These are phyloP conservation scores for Stenocarpella maydis DNA, from an alignment of 2,329 filamentous ascomycete species.

Conservation along the genomic window DNA sequence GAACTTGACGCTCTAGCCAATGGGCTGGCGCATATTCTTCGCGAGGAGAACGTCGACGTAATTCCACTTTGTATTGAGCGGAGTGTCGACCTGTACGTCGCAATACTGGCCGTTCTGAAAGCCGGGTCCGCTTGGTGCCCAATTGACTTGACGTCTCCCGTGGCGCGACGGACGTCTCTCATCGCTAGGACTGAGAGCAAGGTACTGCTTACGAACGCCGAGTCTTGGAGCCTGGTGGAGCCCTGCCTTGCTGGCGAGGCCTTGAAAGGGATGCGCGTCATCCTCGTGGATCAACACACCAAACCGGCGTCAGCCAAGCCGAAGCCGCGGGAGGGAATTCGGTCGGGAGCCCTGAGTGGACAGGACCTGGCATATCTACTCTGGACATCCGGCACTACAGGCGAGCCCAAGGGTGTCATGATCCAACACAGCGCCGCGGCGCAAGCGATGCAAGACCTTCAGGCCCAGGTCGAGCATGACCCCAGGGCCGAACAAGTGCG, in stretches of 20 bases:
- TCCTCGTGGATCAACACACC: constrained; percentile 43
- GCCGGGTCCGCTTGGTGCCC: constrained; percentile 52
- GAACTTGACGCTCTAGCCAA: constrained; percentile 47
- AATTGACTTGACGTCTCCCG: constrained; percentile 49
- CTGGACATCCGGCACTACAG: constrained; percentile 47
- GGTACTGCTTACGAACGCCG: constrained; percentile 42
- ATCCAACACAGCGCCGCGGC: constrained; percentile 46
- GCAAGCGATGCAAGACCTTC: constrained; percentile 46
- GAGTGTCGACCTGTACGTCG: constrained; percentile 47
- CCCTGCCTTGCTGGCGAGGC: constrained; percentile 40
- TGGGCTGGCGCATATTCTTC: constrained; percentile 43
- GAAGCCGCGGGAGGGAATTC: constrained; percentile 26
- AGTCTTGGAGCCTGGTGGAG: constrained; percentile 37
- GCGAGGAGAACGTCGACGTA: constrained; percentile 39
- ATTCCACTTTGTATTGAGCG: constrained; percentile 51
- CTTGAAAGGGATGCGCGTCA: constrained; percentile 40
- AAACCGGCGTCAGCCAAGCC: constrained; percentile 7
- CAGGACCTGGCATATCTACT: constrained; percentile 44
- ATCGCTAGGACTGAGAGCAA: constrained; percentile 46
- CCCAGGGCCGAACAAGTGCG: constrained; percentile 31
- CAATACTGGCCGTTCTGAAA: constrained; percentile 52
- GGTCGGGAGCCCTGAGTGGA: not conserved
- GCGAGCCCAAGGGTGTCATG: constrained; percentile 46
- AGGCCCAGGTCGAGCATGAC: constrained; percentile 46
- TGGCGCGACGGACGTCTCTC: constrained; percentile 48